A percentile compares a stretch with the other conserved stretches of the same genome.
Conservation (phyloP, 192 early-diverging fungal genomes). For the Umbelopsis sp. region DNA sequence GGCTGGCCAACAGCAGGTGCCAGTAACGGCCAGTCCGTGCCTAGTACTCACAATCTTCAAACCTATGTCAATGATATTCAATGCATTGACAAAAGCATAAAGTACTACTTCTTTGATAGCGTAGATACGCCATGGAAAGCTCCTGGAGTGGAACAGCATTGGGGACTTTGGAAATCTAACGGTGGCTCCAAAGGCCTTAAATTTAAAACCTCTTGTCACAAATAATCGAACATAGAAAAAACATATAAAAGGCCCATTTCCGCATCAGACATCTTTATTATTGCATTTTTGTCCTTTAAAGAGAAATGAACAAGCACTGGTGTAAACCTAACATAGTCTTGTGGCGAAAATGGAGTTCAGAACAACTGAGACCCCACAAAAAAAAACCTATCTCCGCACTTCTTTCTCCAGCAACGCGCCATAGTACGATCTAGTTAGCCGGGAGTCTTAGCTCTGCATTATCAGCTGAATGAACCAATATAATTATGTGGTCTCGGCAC, state of each 20-base stretch:
- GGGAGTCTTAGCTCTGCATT: neutral
- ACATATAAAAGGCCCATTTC: too few species aligned
- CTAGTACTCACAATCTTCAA: conserved; percentile 44
- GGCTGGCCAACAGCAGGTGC: conserved; percentile 61
- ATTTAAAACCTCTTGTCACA: neutral
- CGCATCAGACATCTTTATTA: too few species aligned
- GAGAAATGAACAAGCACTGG: too few species aligned
- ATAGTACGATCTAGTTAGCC: neutral
- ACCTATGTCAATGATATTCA: conserved; percentile 48
- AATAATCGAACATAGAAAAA: neutral
- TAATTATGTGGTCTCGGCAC: conserved; percentile 82
- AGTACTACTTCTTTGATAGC: conserved; percentile 61
- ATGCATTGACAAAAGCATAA: conserved; percentile 38
- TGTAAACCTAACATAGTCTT: too few species aligned
- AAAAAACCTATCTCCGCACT: neutral
- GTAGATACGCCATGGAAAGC: conserved; percentile 62
- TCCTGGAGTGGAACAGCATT: conserved; percentile 32
- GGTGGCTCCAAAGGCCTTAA: conserved; percentile 19
- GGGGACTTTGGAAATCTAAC: conserved; percentile 15
- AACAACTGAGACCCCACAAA: neutral
- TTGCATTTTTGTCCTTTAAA: too few species aligned
- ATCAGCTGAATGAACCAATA: conserved; percentile 36
- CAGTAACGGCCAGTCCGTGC: conserved; percentile 43
- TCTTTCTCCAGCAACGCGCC: neutral
- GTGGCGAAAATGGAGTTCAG: neutral